These are phyloP conservation scores for Gaultheria prostrata DNA, from an alignment of 148 eudicot species.

Conservation along the genomic window DNA sequence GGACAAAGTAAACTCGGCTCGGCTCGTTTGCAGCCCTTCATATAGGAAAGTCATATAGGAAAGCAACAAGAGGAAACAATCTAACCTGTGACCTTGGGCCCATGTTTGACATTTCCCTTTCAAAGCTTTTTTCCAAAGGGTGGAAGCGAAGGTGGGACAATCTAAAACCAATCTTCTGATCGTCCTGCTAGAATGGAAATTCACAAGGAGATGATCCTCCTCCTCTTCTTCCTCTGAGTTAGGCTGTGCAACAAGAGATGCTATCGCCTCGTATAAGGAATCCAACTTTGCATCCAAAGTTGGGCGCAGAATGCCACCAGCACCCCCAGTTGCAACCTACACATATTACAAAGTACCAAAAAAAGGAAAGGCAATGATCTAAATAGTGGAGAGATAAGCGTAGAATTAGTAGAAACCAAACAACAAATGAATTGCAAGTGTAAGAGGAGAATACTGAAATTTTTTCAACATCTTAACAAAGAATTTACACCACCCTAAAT, in stretches of 20 bases:
- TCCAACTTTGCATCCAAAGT: slow-evolving; percentile 52
- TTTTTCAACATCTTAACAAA: too few species aligned
- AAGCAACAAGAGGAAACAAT: neutral
- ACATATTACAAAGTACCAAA: slow-evolving; percentile 10
- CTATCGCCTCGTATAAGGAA: slow-evolving; percentile 53
- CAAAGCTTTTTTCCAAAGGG: slow-evolving; percentile 70
- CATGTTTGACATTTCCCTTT: slow-evolving; percentile 61
- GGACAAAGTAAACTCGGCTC: too few species aligned
- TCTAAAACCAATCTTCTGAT: slow-evolving; percentile 79
- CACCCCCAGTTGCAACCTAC: slow-evolving; percentile 84
- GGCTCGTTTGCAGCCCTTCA: too few species aligned
- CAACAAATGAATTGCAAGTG: too few species aligned
- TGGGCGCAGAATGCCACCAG: slow-evolving; percentile 66
- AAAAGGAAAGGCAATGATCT: slow-evolving; percentile 3
- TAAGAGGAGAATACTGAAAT: neutral
- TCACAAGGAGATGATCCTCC: slow-evolving; percentile 67
- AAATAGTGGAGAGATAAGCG: neutral
- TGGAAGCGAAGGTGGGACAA: slow-evolving; percentile 73
- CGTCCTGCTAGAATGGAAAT: slow-evolving; percentile 81
- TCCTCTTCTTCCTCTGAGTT: slow-evolving; percentile 56
- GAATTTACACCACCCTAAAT: too few species aligned
- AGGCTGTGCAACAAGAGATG: slow-evolving; percentile 59
- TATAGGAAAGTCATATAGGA: too few species aligned
- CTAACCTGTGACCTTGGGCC: slow-evolving; percentile 92
- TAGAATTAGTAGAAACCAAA: neutral